These are phyloP conservation scores for Pythium folliculosum DNA, from an alignment of 352 stramenopile genomes.

Conservation along the genomic window DNA sequence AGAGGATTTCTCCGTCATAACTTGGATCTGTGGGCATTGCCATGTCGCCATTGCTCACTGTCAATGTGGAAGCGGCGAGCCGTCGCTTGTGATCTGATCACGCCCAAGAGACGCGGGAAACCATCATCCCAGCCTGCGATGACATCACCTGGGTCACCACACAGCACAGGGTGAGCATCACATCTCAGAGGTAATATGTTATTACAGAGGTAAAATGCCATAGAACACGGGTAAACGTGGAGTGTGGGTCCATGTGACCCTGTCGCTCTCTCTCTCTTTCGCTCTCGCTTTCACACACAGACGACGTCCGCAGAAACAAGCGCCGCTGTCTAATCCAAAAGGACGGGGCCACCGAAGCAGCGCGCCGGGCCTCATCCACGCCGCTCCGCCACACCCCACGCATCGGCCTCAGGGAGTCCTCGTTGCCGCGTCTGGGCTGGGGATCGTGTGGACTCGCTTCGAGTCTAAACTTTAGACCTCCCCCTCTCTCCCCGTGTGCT, in stretches of 20 bases:
- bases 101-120: slow-evolving; percentile 6
- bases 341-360: neutral
- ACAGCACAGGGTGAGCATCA: neutral
- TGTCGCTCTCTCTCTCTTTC: slow-evolving; percentile 21
- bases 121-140: slow-evolving; percentile 3
- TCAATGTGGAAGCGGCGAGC: too few species aligned
- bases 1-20: neutral
- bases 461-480: too few species aligned
- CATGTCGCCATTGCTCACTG: too few species aligned
- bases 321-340: slow-evolving; percentile 7
- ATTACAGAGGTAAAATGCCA: neutral
- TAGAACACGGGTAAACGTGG: neutral
- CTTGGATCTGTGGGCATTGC: too few species aligned
- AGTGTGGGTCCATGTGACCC: slow-evolving; percentile 12
- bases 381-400: too few species aligned
- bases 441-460: too few species aligned
- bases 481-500: too few species aligned
- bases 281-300: slow-evolving; percentile 3
- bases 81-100: neutral
- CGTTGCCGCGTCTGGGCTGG: too few species aligned
- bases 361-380: neutral
- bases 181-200: slow-evolving; percentile 1
- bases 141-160: slow-evolving; percentile 2
- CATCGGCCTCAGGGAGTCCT: too few species aligned
- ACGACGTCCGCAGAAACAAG: slow-evolving; percentile 19